A percentile compares a stretch with the other conserved stretches of the same genome.
These are phyloP conservation scores for Mycotypha africana DNA, from an alignment of 371 early-diverging fungal species.

Conservation along the genomic window DNA sequence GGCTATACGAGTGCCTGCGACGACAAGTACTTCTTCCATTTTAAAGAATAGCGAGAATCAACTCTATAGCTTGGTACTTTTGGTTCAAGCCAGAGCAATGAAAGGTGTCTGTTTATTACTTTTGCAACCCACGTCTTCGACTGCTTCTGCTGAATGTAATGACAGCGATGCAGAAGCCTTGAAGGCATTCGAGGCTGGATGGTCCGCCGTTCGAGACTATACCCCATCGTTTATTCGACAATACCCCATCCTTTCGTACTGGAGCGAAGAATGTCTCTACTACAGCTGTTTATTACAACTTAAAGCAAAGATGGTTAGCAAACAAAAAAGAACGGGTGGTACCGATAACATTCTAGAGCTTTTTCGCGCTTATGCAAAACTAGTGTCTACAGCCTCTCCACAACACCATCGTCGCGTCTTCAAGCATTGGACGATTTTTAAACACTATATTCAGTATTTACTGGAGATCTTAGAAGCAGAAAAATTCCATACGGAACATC, in stretches of 20 bases:
- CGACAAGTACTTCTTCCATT: no score
- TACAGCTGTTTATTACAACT: conserved; percentile 49
- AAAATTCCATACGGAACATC: no score
- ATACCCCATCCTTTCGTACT: conserved; percentile 51
- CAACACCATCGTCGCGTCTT: conserved; percentile 38
- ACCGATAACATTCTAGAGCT: no score
- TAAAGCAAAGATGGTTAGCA: no score
- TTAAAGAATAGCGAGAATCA: no score
- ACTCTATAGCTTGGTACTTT: conserved; percentile 52
- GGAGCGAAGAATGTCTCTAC: conserved; percentile 69
- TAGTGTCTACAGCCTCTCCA: no score
- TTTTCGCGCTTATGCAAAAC: conserved; percentile 24
- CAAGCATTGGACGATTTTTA: conserved; percentile 41
- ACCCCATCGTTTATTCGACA: no score
- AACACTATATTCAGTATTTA: conserved; percentile 29
- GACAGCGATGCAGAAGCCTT: conserved; percentile 40
- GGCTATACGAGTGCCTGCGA: conserved; percentile 28
- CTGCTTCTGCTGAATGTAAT: no score
- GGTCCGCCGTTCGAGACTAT: conserved; percentile 34
- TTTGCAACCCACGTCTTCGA: no score
- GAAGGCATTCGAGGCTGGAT: conserved; percentile 49
- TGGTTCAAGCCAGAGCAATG: conserved; percentile 45
- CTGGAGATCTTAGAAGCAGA: no score
- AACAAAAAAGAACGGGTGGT: no score
- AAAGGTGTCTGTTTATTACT: conserved; percentile 49